Evolutionary conservation across 192 early-diverging fungal genomes (phyloP).

Genomic region (Entomortierella lignicola): DNA sequence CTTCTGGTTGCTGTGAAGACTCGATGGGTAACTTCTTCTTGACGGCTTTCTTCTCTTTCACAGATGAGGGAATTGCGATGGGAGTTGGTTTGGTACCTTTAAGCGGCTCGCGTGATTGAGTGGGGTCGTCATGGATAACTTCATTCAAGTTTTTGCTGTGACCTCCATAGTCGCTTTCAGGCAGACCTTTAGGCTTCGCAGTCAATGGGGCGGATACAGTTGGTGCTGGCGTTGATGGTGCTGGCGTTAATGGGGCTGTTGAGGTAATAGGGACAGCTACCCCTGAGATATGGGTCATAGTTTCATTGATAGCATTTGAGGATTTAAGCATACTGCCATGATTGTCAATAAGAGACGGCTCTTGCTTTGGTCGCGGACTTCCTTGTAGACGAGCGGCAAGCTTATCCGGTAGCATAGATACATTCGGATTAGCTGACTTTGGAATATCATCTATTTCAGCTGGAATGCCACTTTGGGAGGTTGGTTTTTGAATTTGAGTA

Average conservation of each 20-base stretch:
- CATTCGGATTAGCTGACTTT: not conserved
- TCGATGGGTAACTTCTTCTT: conserved; percentile 19
- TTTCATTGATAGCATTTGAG: not conserved
- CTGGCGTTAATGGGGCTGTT: not conserved
- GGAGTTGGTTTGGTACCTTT: conserved; percentile 3
- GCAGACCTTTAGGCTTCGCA: not conserved
- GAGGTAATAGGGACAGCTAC: not conserved
- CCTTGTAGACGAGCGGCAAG: not conserved
- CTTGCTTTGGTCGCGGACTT: not conserved
- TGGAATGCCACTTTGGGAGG: not conserved
- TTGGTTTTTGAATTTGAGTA: not conserved
- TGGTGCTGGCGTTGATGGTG: not conserved
- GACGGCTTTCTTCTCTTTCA: conserved; percentile 16
- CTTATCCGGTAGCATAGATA: not conserved
- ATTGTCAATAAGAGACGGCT: not conserved
- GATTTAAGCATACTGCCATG: not conserved
- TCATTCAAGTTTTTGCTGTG: conserved; percentile 6
- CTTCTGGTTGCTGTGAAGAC: not conserved
- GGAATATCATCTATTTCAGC: not conserved
- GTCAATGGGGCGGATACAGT: not conserved
- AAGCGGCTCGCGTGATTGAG: not conserved
- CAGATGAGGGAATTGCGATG: not conserved
- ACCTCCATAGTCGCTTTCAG: not conserved
- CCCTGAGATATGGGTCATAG: no score
- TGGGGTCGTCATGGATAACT: not conserved